phyloP scores from a whole-genome alignment of 2,329 filamentous ascomycete genomes.

The Beauveria sp. region DNA sequence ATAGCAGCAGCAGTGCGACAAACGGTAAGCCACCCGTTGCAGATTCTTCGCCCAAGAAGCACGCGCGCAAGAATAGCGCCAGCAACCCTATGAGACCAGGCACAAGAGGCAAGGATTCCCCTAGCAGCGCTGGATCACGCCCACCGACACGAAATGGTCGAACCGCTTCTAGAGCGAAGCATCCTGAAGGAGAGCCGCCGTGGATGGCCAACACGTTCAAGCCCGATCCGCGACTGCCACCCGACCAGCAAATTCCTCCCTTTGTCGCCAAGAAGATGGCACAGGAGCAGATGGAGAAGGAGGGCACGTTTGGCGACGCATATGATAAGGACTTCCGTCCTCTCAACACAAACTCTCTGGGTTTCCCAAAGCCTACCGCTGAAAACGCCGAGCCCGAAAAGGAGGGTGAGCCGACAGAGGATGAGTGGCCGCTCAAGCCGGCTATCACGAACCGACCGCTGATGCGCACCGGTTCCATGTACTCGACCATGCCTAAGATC shows the following conservation, averaged over 20 bases:
- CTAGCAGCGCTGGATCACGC: slow-evolving; percentile 40
- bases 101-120: slow-evolving; percentile 48
- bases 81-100: slow-evolving; percentile 44
- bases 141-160: slow-evolving; percentile 54
- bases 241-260: slow-evolving; percentile 90
- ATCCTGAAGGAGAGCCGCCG: slow-evolving; percentile 88
- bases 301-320: slow-evolving; percentile 75
- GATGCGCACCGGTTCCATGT: slow-evolving; percentile 39
- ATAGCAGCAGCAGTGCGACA: slow-evolving; percentile 15
- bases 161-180: slow-evolving; percentile 46
- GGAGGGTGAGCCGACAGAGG: slow-evolving; percentile 12
- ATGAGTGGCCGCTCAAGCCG: slow-evolving; percentile 55
- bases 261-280: slow-evolving; percentile 86
- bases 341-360: slow-evolving; percentile 58
- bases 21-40: slow-evolving; percentile 34
- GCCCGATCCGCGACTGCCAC: slow-evolving; percentile 86
- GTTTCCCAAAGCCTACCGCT: slow-evolving; percentile 32
- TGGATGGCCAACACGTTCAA: slow-evolving; percentile 96
- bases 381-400: not conserved
- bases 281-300: slow-evolving; percentile 91
- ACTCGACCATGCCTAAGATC: slow-evolving; percentile 58
- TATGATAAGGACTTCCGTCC: slow-evolving; percentile 87
- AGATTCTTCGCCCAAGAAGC: slow-evolving; percentile 50
- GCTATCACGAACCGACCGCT: slow-evolving; percentile 38
- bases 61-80: slow-evolving; percentile 30